These are phyloP conservation scores for Carnegiea gigantea DNA, from an alignment of 179 eudicot genomes.

Conservation along the genomic window DNA sequence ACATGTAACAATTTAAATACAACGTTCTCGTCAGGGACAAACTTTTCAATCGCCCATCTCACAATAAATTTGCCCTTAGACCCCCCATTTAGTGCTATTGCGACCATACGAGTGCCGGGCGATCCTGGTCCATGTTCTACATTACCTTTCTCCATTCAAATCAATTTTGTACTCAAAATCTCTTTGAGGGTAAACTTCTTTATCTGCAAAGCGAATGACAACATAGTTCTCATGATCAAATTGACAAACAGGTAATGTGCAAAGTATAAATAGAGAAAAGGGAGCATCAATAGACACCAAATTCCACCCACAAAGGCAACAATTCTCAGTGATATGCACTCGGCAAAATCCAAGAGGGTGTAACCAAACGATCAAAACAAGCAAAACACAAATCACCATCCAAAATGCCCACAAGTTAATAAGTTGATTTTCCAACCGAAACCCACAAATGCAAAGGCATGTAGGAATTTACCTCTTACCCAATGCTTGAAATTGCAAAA, in stretches of 20 bases:
- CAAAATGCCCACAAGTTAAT: neutral
- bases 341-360: no score
- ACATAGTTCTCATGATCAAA: neutral
- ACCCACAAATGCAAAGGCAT: neutral
- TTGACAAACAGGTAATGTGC: neutral
- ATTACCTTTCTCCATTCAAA: slow-evolving; percentile 32
- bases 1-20: slow-evolving; percentile 76
- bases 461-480: neutral
- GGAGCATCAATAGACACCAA: neutral
- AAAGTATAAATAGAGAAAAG: neutral
- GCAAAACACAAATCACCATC: neutral
- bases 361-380: slow-evolving; percentile 3
- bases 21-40: slow-evolving; percentile 48
- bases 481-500: slow-evolving; percentile 5
- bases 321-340: no score
- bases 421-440: neutral
- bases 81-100: slow-evolving; percentile 66
- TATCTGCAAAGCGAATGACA: slow-evolving; percentile 4
- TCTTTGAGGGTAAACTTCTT: neutral
- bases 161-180: neutral
- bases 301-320: neutral
- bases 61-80: slow-evolving; percentile 56
- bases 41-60: slow-evolving; percentile 74
- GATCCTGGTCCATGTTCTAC: slow-evolving; percentile 20
- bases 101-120: slow-evolving; percentile 35